Conservation (phyloP, 805 yeast species). For the Candida pseudoglaebosa region DNA sequence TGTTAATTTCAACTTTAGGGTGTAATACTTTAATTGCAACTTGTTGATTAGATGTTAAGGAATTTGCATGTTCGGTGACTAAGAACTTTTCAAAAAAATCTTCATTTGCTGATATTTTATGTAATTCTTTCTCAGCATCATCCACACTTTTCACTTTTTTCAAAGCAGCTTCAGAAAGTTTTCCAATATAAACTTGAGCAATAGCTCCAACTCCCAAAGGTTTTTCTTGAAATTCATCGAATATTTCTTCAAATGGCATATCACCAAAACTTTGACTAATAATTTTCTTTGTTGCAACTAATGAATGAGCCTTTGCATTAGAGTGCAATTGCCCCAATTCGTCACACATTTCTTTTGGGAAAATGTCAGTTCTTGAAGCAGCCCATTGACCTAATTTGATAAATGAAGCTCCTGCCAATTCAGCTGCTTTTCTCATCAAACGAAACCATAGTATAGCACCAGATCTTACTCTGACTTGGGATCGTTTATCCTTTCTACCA, state of each 20-base stretch:
- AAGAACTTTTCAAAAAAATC: constrained; percentile 29
- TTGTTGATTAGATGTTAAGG: constrained; percentile 42
- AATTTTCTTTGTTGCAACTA: constrained; percentile 54
- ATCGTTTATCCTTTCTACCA: constrained; percentile 39
- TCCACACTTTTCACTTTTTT: constrained; percentile 29
- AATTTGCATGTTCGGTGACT: constrained; percentile 30
- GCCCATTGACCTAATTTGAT: constrained; percentile 98
- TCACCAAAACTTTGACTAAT: constrained; percentile 56
- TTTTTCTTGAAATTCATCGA: constrained; percentile 66
- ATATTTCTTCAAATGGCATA: constrained; percentile 64
- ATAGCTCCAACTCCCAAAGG: constrained; percentile 98
- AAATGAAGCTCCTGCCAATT: constrained; percentile 88
- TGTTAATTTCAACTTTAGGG: constrained; percentile 71
- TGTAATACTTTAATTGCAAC: constrained; percentile 93
- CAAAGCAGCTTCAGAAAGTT: constrained; percentile 47
- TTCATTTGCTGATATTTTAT: constrained; percentile 10
- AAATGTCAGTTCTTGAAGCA: constrained; percentile 91
- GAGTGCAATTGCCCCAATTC: constrained; percentile 79
- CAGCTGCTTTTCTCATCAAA: constrained; percentile 61
- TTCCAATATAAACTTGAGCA: constrained; percentile 89
- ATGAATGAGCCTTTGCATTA: constrained; percentile 70
- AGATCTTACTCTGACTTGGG: constrained; percentile 36
- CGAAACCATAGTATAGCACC: constrained; percentile 74
- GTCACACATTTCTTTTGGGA: constrained; percentile 72
- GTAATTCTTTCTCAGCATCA: constrained; percentile 12